Evolutionary conservation across 1,284 basidiomycete species (phyloP).

Genomic region (Irpex sp.): DNA sequence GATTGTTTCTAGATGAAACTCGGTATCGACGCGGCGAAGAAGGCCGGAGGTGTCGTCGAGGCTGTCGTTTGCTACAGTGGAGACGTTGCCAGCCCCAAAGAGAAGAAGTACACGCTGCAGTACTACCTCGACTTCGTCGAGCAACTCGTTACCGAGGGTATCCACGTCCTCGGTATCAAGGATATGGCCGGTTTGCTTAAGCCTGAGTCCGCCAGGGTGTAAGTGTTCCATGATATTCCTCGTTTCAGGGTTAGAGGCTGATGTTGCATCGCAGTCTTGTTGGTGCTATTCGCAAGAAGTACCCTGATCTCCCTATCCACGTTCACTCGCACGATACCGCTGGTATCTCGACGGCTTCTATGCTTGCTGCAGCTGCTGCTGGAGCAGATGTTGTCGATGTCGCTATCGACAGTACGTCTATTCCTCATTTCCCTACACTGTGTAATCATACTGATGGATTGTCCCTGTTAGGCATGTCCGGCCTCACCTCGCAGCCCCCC

Average conservation of each 20-base stretch:
- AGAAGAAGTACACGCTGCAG: conserved; percentile 96
- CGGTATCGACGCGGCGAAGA: conserved; percentile 99
- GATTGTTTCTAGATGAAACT: conserved; percentile 64
- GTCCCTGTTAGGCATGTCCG: conserved; percentile 79
- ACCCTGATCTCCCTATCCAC: conserved; percentile 98
- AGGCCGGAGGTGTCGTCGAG: conserved; percentile 97
- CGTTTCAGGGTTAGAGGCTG: conserved; percentile 5
- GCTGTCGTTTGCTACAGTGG: conserved; percentile 99
- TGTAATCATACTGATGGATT: neutral
- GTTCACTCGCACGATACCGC: conserved; percentile 99
- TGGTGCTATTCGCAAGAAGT: conserved; percentile 90
- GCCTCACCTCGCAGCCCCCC: conserved; percentile 96
- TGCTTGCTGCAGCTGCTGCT: conserved; percentile 94
- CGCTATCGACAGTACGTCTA: conserved; percentile 87
- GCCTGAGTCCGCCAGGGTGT: conserved; percentile 90
- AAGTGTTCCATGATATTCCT: conserved; percentile 24
- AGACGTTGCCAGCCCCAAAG: conserved; percentile 93
- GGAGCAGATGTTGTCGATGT: conserved; percentile 99
- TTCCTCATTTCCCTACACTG: neutral
- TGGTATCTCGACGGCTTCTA: conserved; percentile 94
- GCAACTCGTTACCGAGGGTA: conserved; percentile 91
- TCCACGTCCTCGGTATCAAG: conserved; percentile 98
- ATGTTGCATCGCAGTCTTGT: conserved; percentile 61
- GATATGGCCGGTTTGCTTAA: conserved; percentile 99
- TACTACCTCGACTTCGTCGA: conserved; percentile 98